Evolutionary conservation across 2,329 filamentous ascomycete genomes (phyloP).

Genomic region (Escovopsis sp.): DNA sequence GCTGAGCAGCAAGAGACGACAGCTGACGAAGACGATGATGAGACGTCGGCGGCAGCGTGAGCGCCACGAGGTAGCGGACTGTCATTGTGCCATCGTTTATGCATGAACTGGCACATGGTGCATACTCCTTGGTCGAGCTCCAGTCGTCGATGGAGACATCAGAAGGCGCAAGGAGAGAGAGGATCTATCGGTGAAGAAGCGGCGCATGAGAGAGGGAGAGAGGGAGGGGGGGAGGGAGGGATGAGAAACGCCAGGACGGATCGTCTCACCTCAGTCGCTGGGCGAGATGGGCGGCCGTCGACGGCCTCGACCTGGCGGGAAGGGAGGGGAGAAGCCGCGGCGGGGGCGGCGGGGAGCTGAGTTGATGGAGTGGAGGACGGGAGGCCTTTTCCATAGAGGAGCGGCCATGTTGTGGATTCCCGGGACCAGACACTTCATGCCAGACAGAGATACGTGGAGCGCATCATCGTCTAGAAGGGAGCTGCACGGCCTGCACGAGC

Average conservation of each 20-base stretch:
- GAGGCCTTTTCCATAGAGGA: not conserved
- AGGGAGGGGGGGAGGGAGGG: not conserved
- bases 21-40: too few relatives aligned
- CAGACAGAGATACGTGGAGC: not conserved
- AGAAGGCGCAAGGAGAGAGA: not conserved
- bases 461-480: not conserved
- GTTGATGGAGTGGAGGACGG: too few relatives aligned
- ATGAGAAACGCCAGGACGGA: not conserved
- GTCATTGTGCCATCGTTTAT: too few relatives aligned
- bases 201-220: not conserved
- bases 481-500: not conserved
- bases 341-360: not conserved
- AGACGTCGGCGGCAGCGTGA: too few relatives aligned
- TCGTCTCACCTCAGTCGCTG: not conserved
- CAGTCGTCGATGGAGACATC: not conserved
- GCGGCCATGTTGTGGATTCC: not conserved
- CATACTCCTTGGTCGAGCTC: too few relatives aligned
- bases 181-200: not conserved
- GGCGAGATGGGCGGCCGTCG: not conserved
- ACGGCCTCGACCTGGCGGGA: not conserved
- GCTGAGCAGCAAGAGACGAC: too few relatives aligned
- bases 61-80: too few relatives aligned
- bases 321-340: not conserved
- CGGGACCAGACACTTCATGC: not conserved
- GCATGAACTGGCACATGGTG: too few relatives aligned